phyloP scores from a whole-genome alignment of 2,329 filamentous ascomycete species.

The Conoideocrella luteorostrata region DNA sequence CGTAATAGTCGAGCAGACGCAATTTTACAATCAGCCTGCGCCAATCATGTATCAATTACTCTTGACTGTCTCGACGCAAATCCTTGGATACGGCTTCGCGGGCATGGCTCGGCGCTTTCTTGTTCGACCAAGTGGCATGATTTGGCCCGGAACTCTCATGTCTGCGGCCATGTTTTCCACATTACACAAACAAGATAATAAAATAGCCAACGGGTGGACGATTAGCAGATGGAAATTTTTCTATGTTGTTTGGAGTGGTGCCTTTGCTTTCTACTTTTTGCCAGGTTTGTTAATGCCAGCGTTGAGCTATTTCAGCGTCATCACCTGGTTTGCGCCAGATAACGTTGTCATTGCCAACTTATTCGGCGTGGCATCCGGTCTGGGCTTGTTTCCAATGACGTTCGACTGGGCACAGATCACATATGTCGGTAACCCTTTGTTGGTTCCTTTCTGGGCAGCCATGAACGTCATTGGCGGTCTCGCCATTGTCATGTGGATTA shows the following conservation, averaged over 20 bases:
- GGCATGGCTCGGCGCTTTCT: conserved; percentile 75
- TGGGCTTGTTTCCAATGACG: conserved; percentile 77
- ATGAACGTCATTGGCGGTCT: conserved; percentile 78
- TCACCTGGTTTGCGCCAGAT: conserved; percentile 83
- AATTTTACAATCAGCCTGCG: conserved; percentile 80
- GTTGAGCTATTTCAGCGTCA: conserved; percentile 80
- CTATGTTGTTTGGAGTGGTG: conserved; percentile 61
- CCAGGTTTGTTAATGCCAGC: conserved; percentile 78
- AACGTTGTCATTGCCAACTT: conserved; percentile 82
- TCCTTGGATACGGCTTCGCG: conserved; percentile 80
- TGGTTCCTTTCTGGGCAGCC: conserved; percentile 81
- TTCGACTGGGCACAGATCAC: conserved; percentile 92
- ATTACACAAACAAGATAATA: conserved; percentile 78
- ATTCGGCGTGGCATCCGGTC: conserved; percentile 77
- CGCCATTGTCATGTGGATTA: conserved; percentile 77
- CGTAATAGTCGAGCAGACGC: conserved; percentile 83
- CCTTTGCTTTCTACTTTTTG: conserved; percentile 78
- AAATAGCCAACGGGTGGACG: conserved; percentile 72
- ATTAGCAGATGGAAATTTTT: conserved; percentile 84
- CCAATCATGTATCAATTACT: conserved; percentile 73
- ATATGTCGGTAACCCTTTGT: conserved; percentile 75
- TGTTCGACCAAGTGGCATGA: conserved; percentile 81
- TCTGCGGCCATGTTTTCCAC: conserved; percentile 86
- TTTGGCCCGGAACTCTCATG: conserved; percentile 85
- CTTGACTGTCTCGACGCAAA: conserved; percentile 79